Evolutionary conservation across 306 rosid genomes (phyloP).

Genomic region (Alnus rubra): DNA sequence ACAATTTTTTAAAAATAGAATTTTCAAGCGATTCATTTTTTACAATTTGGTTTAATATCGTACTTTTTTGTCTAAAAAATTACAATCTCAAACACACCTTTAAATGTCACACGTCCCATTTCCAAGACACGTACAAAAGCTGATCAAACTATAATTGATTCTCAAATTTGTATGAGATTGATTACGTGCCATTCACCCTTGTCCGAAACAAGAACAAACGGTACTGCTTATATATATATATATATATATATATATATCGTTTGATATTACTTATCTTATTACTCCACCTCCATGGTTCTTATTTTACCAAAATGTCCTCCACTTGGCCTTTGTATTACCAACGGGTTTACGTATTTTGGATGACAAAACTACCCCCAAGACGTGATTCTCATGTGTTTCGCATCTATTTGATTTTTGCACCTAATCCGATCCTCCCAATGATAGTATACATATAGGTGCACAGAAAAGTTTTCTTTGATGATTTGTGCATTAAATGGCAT

Average conservation of each 20-base stretch:
- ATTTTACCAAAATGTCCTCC: conserved; percentile 32
- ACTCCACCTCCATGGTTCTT: conserved; percentile 1
- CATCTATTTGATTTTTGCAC: conserved; percentile 22
- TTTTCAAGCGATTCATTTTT: too few relatives aligned
- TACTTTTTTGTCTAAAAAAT: too few relatives aligned
- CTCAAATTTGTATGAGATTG: background rate
- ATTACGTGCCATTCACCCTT: conserved; percentile 31
- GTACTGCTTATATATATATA: background rate
- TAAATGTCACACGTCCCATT: too few relatives aligned
- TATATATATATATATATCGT: background rate
- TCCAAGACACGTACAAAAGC: too few relatives aligned
- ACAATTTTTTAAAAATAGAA: too few relatives aligned
- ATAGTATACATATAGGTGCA: background rate
- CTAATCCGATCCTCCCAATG: conserved; percentile 17
- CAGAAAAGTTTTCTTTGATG: conserved; percentile 33
- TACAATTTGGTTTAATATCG: too few relatives aligned
- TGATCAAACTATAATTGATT: too few relatives aligned
- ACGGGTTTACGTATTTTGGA: background rate
- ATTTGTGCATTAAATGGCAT: conserved; percentile 49
- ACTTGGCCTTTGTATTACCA: background rate
- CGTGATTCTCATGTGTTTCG: conserved; percentile 15
- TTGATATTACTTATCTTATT: conserved; percentile 25
- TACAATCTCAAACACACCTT: too few relatives aligned
- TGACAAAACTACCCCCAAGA: conserved; percentile 31
- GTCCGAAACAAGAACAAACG: conserved; percentile 2